Conservation (phyloP, 2,329 filamentous ascomycete genomes). For the Shiraia sp. region DNA sequence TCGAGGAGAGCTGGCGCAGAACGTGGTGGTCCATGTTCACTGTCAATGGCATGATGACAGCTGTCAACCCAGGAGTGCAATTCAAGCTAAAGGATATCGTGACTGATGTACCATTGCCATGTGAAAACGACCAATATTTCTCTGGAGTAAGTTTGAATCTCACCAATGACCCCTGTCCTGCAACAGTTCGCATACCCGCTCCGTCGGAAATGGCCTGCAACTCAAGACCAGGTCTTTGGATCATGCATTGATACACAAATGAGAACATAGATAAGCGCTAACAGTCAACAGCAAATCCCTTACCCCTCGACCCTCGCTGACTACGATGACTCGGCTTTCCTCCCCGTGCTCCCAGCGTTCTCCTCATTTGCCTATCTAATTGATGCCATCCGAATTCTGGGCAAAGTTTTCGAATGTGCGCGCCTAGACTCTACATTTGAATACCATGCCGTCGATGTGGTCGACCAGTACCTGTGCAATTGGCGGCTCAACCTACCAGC, state of each 20-base stretch:
- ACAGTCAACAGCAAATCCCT: slow-evolving; percentile 36
- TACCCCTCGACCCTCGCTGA: slow-evolving; percentile 63
- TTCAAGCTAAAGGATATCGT: slow-evolving; percentile 70
- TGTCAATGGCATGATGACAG: slow-evolving; percentile 83
- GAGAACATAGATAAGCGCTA: not conserved
- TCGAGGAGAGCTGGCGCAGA: slow-evolving; percentile 82
- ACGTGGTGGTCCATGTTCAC: slow-evolving; percentile 90
- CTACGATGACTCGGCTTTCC: slow-evolving; percentile 77
- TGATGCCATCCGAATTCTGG: slow-evolving; percentile 77
- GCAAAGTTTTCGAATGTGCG: slow-evolving; percentile 67
- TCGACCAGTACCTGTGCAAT: slow-evolving; percentile 68
- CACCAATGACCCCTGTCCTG: slow-evolving; percentile 10
- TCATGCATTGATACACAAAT: slow-evolving; percentile 3
- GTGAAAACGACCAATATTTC: slow-evolving; percentile 75
- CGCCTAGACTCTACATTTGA: slow-evolving; percentile 41
- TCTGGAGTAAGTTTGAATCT: slow-evolving; percentile 38
- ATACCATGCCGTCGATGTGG: slow-evolving; percentile 55
- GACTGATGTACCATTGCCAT: slow-evolving; percentile 74
- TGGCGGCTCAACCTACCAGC: slow-evolving; percentile 80
- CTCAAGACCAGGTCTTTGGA: not conserved
- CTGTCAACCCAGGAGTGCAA: slow-evolving; percentile 72
- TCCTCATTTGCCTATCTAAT: slow-evolving; percentile 87
- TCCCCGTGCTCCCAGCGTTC: slow-evolving; percentile 69
- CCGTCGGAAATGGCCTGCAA: too few species aligned
- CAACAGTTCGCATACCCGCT: slow-evolving; percentile 11